A percentile compares a stretch with the other conserved stretches of the same genome.
Conservation (phyloP, 345 rosid genomes). For the Lepidium aucheri region DNA sequence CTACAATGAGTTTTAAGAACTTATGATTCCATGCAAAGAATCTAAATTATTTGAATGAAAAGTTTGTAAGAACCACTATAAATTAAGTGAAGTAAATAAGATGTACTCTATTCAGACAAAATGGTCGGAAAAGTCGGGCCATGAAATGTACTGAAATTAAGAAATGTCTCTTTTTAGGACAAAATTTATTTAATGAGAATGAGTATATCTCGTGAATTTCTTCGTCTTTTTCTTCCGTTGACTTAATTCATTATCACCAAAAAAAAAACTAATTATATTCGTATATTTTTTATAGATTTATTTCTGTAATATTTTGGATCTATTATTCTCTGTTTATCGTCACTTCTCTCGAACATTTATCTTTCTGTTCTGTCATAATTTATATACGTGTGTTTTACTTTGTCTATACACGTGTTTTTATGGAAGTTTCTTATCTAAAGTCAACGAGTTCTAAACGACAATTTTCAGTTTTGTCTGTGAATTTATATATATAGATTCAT, state of each 20-base stretch:
- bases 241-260: conserved; percentile 16
- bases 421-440: conserved; percentile 21
- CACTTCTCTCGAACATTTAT: conserved; percentile 18
- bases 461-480: not conserved
- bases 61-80: not conserved
- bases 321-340: conserved; percentile 26
- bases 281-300: not conserved
- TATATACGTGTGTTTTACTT: conserved; percentile 8
- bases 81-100: not conserved
- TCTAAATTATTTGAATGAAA: not conserved
- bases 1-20: not conserved
- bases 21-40: not conserved
- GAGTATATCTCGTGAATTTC: conserved; percentile 29
- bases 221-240: conserved; percentile 28
- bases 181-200: conserved; percentile 12
- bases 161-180: conserved; percentile 24
- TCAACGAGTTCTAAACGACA: conserved; percentile 27
- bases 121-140: conserved; percentile 27
- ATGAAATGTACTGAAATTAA: conserved; percentile 17
- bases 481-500: not conserved
- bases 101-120: not conserved
- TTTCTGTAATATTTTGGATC: conserved; percentile 2
- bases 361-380: conserved; percentile 16
- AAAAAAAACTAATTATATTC: not conserved
- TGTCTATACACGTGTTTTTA: conserved; percentile 22